Evolutionary conservation across 345 rosid genomes (phyloP), one percentile per base, ranked within the genome.

Genomic region (Cardamine chenopodiifolia): DNA sequence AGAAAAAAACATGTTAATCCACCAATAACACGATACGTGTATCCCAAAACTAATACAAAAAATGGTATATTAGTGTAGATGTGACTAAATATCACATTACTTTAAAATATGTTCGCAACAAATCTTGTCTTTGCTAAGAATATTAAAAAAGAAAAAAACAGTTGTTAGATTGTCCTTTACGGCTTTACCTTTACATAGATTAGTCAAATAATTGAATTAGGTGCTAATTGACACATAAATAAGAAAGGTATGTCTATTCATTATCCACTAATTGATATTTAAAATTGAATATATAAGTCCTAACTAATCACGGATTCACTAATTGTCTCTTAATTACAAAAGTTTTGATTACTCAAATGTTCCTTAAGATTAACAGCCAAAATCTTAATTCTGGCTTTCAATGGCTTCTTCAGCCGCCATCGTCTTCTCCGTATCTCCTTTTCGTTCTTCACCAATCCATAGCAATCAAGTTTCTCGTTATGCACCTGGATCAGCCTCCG

Each of bases 401-500:
- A 89, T 87, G 96, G 86, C 96, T 76, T 83, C 88, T 72, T 73
- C 82, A 77, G 79, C 87, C 34, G 20, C 52, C 74, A 62, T 25
- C 60, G 75, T 77, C 68, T 75, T 80, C 77, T 13, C 78, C 61
- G 25, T 73, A n/a, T 49, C 78, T 58, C 23, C 81, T 9, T 39
- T 60, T 9, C 75, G 78, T 17, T 18, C 65, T 17, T 76, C 55
- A 39, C 76, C 81, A 15, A 44, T 86, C 17, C 35, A 55, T 66
- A 82, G 52, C 56, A 25, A 85, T 11, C 32, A 66, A 48, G 32
- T 47, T 53, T 55, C 83, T 68, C 83, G 69, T 37, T 73, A 79
- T 52, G 32, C 79, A 57, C 61, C 25, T 54, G 17, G 40, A 42
- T 45, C 70, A 9, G 1, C 6, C 74, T 68, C 26, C 64, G 64